Base-by-base conservation (phyloP, 495 filamentous ascomycete genomes). In the Daldinia childiae region DNA sequence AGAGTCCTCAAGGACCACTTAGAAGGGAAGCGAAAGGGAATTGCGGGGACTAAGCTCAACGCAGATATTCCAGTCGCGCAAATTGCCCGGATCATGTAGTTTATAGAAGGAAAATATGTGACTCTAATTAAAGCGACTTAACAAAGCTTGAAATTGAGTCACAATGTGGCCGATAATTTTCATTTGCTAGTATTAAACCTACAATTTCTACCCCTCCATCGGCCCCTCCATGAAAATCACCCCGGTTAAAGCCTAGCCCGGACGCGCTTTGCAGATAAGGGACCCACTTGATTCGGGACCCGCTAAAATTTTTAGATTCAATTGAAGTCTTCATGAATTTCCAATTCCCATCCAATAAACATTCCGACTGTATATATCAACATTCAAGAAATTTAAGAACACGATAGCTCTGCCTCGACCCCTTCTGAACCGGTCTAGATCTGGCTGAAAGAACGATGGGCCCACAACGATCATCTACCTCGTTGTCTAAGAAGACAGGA, bases 221-320 rank as follows among this genome's bases (percentile, higher is more conserved):
- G 65, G 64, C 48, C 69, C 70, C 65, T 73, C 64, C 58, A 66
- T 43, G 39, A 21, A 34, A 41, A 24, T 11, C 17, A 45, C 17
- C 14, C 65, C 62, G 11, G 34, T 60, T 29, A 60, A 41, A n/a
- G 43, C 21, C 19, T 30, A 57, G 57, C 34, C 12, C 19, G 17
- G 27, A 41, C 15, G 21, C 26, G 41, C 27, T 36, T 36, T 24
- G 6, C 15, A 32, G 43, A 54, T 56, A 50, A 36, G 34, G 15
- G 38, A 50, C 29, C 68, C 56, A 70, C 48, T 39, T 14, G 4
- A 24, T 58, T 29, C 14, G 39, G 6, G 69, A 34, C 30, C 71
- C 71, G 66, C 71, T 69, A 70, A 73, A 73, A 69, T 66, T 73
- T 69, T 73, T 67, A 73, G 66, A 50, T 63, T n/a, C 55, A 52